These are phyloP conservation scores for Tuber borchii DNA, from an alignment of 495 filamentous ascomycete species.

Conservation along the genomic window DNA sequence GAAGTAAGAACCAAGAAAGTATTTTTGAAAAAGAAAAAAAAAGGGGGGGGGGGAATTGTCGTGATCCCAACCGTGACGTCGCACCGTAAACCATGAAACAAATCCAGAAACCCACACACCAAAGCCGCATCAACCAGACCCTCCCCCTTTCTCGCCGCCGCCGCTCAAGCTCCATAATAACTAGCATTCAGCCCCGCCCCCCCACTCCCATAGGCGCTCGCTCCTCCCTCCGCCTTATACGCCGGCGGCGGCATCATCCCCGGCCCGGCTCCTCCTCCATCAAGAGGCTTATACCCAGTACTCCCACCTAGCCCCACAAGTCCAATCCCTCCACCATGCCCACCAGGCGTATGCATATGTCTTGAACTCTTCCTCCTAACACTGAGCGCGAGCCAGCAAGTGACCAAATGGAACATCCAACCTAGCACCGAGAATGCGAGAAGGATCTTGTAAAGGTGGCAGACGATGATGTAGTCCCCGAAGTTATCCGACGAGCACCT, in stretches of 20 bases:
- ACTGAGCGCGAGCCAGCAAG: not conserved
- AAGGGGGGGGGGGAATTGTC: not conserved
- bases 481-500: constrained; percentile 25
- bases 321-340: not conserved
- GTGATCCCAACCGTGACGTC: not conserved
- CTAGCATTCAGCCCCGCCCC: not conserved
- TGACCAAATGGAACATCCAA: constrained; percentile 12
- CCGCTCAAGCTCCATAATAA: not conserved
- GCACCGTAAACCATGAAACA: not conserved
- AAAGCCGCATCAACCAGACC: too few relatives aligned
- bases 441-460: constrained; percentile 37
- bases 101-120: not conserved
- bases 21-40: too few relatives aligned
- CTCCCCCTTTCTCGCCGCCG: not conserved
- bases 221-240: not conserved
- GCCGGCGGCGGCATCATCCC: not conserved
- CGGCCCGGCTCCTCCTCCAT: not conserved
- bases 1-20: not conserved
- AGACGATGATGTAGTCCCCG: constrained; percentile 36
- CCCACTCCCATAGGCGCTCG: not conserved
- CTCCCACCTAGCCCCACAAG: not conserved
- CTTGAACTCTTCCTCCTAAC: not conserved
- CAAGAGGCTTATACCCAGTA: not conserved
- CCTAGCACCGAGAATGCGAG: constrained; percentile 28
- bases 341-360: not conserved